Evolutionary conservation across 2,329 filamentous ascomycete species (phyloP).

Genomic region (Talaromyces sp.): DNA sequence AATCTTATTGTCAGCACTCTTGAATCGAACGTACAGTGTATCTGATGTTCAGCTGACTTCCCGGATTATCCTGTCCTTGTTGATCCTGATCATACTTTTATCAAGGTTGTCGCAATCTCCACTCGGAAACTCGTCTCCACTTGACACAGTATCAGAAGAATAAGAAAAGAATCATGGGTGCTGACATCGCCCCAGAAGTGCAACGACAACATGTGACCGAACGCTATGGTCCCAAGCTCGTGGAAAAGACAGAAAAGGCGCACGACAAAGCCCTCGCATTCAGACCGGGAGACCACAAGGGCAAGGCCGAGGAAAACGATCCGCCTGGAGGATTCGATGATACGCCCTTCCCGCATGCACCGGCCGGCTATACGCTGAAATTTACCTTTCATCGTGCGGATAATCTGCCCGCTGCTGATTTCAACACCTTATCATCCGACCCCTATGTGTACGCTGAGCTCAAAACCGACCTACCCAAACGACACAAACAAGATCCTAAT

Average conservation of each 20-base stretch:
- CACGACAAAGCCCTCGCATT: constrained; percentile 34
- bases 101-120: background rate
- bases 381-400: constrained; percentile 78
- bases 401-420: constrained; percentile 79
- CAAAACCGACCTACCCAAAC: constrained; percentile 63
- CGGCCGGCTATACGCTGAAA: constrained; percentile 77
- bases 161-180: background rate
- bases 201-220: constrained; percentile 28
- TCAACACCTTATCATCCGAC: constrained; percentile 74
- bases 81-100: background rate
- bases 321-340: constrained; percentile 76
- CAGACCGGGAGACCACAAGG: constrained; percentile 20
- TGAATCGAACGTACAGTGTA: background rate
- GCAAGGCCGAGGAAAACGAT: constrained; percentile 23
- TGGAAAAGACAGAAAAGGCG: constrained; percentile 36
- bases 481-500: constrained; percentile 82
- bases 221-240: constrained; percentile 38
- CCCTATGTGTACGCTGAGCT: constrained; percentile 79
- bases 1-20: background rate
- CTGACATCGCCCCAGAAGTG: constrained; percentile 20
- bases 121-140: background rate
- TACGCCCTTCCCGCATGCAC: constrained; percentile 71
- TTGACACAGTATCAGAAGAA: background rate
- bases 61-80: background rate
- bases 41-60: background rate